Conservation (phyloP, 306 rosid genomes). For the Vigna nakashimae region DNA sequence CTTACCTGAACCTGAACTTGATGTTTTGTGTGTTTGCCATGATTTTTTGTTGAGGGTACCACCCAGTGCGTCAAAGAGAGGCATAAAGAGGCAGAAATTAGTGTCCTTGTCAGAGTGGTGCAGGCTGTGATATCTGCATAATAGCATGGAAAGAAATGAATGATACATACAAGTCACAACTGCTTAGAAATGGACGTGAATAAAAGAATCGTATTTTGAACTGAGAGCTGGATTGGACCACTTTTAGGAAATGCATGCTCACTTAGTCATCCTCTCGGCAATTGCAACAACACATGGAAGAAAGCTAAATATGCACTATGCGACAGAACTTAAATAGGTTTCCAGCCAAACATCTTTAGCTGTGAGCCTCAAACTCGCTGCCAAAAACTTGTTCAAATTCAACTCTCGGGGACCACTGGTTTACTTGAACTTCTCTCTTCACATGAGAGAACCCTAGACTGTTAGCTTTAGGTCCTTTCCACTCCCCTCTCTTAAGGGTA, state of each 20-base stretch:
- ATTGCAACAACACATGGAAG: conserved; percentile 23
- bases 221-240: conserved; percentile 32
- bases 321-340: conserved; percentile 8
- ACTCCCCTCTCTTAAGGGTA: not conserved
- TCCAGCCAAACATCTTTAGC: conserved; percentile 10
- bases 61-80: conserved; percentile 85
- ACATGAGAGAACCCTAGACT: conserved; percentile 6
- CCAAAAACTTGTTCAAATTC: not conserved
- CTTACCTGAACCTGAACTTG: conserved; percentile 67
- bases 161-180: not conserved
- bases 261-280: conserved; percentile 15
- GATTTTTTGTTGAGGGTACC: conserved; percentile 70
- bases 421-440: conserved; percentile 22
- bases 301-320: not conserved
- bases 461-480: not conserved
- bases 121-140: conserved; percentile 80
- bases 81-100: conserved; percentile 99
- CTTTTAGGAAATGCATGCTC: conserved; percentile 5
- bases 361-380: not conserved
- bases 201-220: conserved; percentile 2
- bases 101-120: conserved; percentile 78
- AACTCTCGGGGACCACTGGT: conserved; percentile 20
- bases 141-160: conserved; percentile 26
- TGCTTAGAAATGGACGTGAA: not conserved
- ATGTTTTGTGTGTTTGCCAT: conserved; percentile 72